Evolutionary conservation across 306 rosid genomes (phyloP).

Genomic region (Lablab purpureus): DNA sequence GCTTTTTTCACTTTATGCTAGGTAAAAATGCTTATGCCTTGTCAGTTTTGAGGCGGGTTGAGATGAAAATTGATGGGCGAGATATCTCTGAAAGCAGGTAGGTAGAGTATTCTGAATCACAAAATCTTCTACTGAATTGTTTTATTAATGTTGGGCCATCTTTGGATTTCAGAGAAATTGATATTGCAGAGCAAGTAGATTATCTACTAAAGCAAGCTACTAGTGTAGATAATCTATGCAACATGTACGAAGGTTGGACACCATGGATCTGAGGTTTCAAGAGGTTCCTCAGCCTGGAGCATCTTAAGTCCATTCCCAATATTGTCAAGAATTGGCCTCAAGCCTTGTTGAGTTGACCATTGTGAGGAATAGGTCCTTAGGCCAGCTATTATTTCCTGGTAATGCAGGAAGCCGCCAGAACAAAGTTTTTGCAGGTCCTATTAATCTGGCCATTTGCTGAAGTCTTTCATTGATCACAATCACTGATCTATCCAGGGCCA

Average conservation of each 20-base stretch:
- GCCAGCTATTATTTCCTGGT: conserved; percentile 33
- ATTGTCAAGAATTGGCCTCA: conserved; percentile 39
- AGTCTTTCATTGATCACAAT: conserved; percentile 37
- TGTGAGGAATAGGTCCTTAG: conserved; percentile 38
- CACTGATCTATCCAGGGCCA: conserved; percentile 27
- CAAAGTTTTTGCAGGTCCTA: conserved; percentile 37
- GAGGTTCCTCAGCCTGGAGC: conserved; percentile 50
- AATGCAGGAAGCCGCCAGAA: conserved; percentile 24
- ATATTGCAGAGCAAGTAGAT: conserved; percentile 88
- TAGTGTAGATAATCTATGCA: conserved; percentile 91
- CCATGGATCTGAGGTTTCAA: conserved; percentile 87
- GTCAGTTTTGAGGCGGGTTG: conserved; percentile 82
- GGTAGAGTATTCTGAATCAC: conserved; percentile 60
- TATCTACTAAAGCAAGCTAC: conserved; percentile 94
- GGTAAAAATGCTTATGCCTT: conserved; percentile 90
- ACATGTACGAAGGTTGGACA: conserved; percentile 99
- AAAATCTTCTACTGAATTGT: conserved; percentile 31
- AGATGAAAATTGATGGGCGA: conserved; percentile 88
- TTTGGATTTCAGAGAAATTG: conserved; percentile 74
- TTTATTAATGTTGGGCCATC: conserved; percentile 36
- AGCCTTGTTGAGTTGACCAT: conserved; percentile 38
- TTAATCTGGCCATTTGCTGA: conserved; percentile 41
- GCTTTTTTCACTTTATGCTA: conserved; percentile 43
- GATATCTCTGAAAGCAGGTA: conserved; percentile 86
- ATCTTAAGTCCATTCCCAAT: conserved; percentile 40